Evolutionary conservation across 108 stramenopile genomes (phyloP), one percentile per base, ranked within the genome.

Genomic region (Skeletonema grethae): DNA sequence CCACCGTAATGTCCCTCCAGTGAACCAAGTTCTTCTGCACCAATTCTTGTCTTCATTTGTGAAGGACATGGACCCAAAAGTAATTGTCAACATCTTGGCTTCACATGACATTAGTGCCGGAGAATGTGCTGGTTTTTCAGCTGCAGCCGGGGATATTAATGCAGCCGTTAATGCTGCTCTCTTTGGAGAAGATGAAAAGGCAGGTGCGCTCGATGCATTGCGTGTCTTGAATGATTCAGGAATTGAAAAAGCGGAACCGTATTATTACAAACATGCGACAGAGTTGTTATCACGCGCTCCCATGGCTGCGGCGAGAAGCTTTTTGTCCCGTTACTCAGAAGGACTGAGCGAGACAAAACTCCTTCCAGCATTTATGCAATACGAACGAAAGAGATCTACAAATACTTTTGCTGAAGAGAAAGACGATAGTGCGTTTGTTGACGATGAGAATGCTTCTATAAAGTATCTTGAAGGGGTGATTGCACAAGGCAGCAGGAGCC

Each of bases 401-500:
- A 61, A 69, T 25, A 56, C 65, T 25, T 71, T 61, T 32, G 66
- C 62, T 13, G 70, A 69, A 32, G 63, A 77, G 24, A 77, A 62
- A 10, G 6, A 35, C 7, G 61, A 77, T 29, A 39, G 57, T 59
- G 66, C 69, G 32, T 88, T 91, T 76, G 88, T 90, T 59, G 86
- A 90, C 43, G 90, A 90, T 75, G 53, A 61, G 3, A 65, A 84
- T 55, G 89, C 88, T 11, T 79, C 88, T 6, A 64, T 79, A 16
- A 79, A 64, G 30, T 95, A 90, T 53, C 57, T 95, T 48, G 94
- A 95, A 59, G 94, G 94, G 8, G 90, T 91, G 10, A 92, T 95
- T 60, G 74, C 80, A 50, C 86, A 87, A 34, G 94, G 94, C 31
- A 89, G 91, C 68, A 73, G 74, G 56, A 91, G 82, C 46, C 83